Evolutionary conservation across 805 yeast species (phyloP).

Genomic region (Kodamaea hsintzibuensis): DNA sequence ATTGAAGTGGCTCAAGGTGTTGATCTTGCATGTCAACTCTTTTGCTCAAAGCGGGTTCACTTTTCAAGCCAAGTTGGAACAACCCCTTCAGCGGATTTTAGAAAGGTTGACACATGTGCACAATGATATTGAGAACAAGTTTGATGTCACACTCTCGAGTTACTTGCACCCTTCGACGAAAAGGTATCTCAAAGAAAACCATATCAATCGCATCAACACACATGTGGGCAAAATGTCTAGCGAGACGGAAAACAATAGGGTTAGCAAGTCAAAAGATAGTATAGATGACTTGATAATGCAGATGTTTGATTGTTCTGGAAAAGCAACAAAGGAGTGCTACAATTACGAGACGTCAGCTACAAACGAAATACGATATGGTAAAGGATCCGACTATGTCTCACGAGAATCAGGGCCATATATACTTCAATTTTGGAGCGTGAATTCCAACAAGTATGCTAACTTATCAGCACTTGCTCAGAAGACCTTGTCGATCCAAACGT

Average conservation of each 20-base stretch:
- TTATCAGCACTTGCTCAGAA: slow-evolving; percentile 10
- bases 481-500: slow-evolving; percentile 14
- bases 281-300: slow-evolving; percentile 24
- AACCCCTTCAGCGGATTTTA: slow-evolving; percentile 9
- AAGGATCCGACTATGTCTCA: slow-evolving; percentile 11
- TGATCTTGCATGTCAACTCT: slow-evolving; percentile 18
- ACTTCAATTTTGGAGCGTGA: slow-evolving; percentile 22
- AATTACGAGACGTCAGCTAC: slow-evolving; percentile 25
- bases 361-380: slow-evolving; percentile 14
- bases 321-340: slow-evolving; percentile 25
- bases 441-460: slow-evolving; percentile 17
- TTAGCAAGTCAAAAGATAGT: slow-evolving; percentile 5
- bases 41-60: slow-evolving; percentile 2
- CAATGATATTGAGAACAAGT: slow-evolving; percentile 14
- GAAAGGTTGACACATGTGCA: slow-evolving; percentile 13
- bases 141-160: slow-evolving; percentile 16
- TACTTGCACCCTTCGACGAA: slow-evolving; percentile 27
- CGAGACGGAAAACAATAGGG: background rate
- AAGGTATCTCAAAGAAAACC: slow-evolving; percentile 19
- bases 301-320: slow-evolving; percentile 29
- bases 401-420: slow-evolving; percentile 18
- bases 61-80: slow-evolving; percentile 8
- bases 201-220: slow-evolving; percentile 14
- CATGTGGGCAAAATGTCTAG: slow-evolving; percentile 8
- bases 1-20: slow-evolving; percentile 23